A percentile compares a stretch with the other conserved stretches of the same genome.
Evolutionary conservation across 176 grass and related monocot genomes (phyloP).

Genomic region (Phoenix roebelenii): DNA sequence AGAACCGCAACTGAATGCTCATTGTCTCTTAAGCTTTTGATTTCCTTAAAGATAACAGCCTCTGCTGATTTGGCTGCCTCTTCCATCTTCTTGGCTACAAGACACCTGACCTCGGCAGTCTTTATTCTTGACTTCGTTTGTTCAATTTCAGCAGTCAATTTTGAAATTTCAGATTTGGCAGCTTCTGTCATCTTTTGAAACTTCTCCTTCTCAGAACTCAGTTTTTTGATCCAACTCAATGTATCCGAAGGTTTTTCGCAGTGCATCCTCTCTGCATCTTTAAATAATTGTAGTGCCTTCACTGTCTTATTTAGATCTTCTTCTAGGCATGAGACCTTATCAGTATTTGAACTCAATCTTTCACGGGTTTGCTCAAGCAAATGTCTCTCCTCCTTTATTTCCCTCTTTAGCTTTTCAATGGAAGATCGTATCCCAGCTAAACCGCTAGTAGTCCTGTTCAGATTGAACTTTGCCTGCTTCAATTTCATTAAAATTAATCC

Average conservation of each 20-base stretch:
- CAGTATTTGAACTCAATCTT: slow-evolving; percentile 39
- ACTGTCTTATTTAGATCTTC: slow-evolving; percentile 42
- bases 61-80: slow-evolving; percentile 56
- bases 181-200: slow-evolving; percentile 37
- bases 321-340: slow-evolving; percentile 36
- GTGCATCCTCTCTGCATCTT: slow-evolving; percentile 13
- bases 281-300: slow-evolving; percentile 31
- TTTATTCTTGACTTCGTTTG: slow-evolving; percentile 60
- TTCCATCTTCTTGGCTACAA: slow-evolving; percentile 71
- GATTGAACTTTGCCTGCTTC: slow-evolving; percentile 72
- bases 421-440: slow-evolving; percentile 3
- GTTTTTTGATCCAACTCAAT: slow-evolving; percentile 47
- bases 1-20: background rate
- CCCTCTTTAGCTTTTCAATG: slow-evolving; percentile 36
- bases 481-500: slow-evolving; percentile 56
- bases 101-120: slow-evolving; percentile 57
- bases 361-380: slow-evolving; percentile 63
- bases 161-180: slow-evolving; percentile 32
- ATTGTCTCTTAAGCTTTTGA: slow-evolving; percentile 24
- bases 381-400: slow-evolving; percentile 61
- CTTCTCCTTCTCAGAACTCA: slow-evolving; percentile 58
- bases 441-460: slow-evolving; percentile 45
- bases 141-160: slow-evolving; percentile 63
- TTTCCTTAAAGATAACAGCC: slow-evolving; percentile 38
- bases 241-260: slow-evolving; percentile 41